Base-by-base conservation (phyloP, 768 basidiomycete species). In the Jaapia argillacea region DNA sequence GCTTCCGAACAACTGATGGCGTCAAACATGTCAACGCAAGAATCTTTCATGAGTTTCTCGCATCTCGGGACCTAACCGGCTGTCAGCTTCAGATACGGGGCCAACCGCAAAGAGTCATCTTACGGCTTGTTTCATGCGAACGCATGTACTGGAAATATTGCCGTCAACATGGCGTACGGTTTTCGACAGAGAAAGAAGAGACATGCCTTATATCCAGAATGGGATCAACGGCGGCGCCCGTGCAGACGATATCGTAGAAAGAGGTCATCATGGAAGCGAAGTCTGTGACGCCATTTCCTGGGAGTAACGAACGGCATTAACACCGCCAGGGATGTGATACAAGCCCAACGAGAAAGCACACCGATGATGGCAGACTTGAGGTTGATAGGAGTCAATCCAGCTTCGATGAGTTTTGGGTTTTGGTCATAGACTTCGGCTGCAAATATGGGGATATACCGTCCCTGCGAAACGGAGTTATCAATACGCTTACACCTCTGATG, bases 161-260 rank as follows among this genome's bases (percentile, higher is more conserved):
- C 10, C 10, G 31, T 33, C 31, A 33, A 33, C 31, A 33, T 33
- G 10, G 16, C 16, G 41, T 24, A 60, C 65, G 40, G 12, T 10
- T 16, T 18, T 20, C n/a, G 33, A n/a, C 49, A 46, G 20, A 42
- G 48, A 26, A 26, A 22, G 41, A 40, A 46, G 21, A 13, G 10
- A 38, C 56, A 21, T 46, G 62, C 62, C 68, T 69, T 36, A 81
- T 77, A 20, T 63, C 68, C 28, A 62, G 49, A 20, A 76, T 55
- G 3, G 74, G 77, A 23, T 57, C 58, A 24, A 74, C 56, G 12
- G 74, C 72, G 0, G 71, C 68, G 22, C 64, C 55, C 5, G 73
- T 45, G 52, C 83, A 85, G 21, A 64, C 61, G 58, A 82, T 70
- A 41, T 79, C 74, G 46, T 73, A 62, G 45, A 68, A 72, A 3